These are phyloP conservation scores for Tarenaya hassleriana DNA, from an alignment of 345 rosid genomes.

Conservation along the genomic window DNA sequence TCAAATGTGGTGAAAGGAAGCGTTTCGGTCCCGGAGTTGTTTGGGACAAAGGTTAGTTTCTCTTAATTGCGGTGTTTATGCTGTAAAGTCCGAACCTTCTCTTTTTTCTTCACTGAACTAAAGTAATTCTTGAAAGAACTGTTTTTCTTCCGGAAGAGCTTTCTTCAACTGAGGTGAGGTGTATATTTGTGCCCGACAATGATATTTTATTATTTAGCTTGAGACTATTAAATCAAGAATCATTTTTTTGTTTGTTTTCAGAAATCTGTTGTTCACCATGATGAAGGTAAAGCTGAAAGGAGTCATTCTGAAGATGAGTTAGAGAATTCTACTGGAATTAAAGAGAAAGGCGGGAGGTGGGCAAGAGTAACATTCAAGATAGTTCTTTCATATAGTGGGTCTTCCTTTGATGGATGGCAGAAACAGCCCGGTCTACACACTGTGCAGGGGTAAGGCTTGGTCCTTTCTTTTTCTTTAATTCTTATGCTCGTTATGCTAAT, in stretches of 20 bases:
- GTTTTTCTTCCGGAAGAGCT: background rate
- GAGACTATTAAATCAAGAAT: background rate
- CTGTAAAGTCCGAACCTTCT: background rate
- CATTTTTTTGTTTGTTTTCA: conserved; percentile 21
- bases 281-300: conserved; percentile 28
- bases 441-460: conserved; percentile 60
- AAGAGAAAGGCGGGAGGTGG: conserved; percentile 64
- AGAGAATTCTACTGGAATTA: conserved; percentile 27
- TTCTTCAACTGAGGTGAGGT: too few species aligned
- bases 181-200: background rate
- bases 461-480: conserved; percentile 8
- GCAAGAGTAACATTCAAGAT: conserved; percentile 75
- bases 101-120: background rate
- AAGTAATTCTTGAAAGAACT: background rate
- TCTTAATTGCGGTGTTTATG: background rate
- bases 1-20: conserved; percentile 46
- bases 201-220: too few species aligned
- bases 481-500: background rate
- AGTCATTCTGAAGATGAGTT: conserved; percentile 17
- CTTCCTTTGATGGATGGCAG: conserved; percentile 97
- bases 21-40: conserved; percentile 37
- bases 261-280: conserved; percentile 34
- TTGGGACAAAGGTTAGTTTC: conserved; percentile 40
- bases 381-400: conserved; percentile 68
- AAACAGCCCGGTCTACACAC: conserved; percentile 82